phyloP scores from a whole-genome alignment of 1,284 basidiomycete genomes.

The Malassezia obtusa region DNA sequence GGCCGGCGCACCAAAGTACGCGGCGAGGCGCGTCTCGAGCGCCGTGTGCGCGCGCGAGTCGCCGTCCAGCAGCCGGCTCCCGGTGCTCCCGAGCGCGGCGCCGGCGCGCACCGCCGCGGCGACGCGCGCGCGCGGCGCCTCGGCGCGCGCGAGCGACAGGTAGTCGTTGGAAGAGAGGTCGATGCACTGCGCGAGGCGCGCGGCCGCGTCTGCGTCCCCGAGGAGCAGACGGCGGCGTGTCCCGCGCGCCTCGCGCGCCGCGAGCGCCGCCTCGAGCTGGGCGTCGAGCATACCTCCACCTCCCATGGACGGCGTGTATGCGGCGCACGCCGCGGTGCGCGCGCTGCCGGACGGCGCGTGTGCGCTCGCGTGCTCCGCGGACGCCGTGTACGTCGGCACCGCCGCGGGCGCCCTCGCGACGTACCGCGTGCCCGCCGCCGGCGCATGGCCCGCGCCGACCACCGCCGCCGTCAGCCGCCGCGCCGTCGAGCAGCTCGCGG shows the following conservation, averaged over 20 bases:
- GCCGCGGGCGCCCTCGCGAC: slow-evolving; percentile 21
- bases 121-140: slow-evolving; percentile 49
- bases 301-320: slow-evolving; percentile 6
- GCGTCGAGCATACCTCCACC: slow-evolving; percentile 25
- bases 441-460: not conserved
- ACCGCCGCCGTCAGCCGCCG: not conserved
- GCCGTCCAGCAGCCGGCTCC: slow-evolving; percentile 75
- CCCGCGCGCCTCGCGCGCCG: slow-evolving; percentile 25
- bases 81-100: slow-evolving; percentile 61
- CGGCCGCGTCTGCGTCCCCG: not conserved
- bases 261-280: slow-evolving; percentile 29
- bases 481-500: slow-evolving; percentile 4
- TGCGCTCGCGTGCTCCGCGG: slow-evolving; percentile 1
- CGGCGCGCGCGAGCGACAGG: slow-evolving; percentile 66
- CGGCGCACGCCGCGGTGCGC: not conserved
- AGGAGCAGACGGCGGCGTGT: slow-evolving; percentile 31
- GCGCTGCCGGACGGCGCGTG: slow-evolving; percentile 2
- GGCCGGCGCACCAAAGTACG: slow-evolving; percentile 41
- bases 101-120: slow-evolving; percentile 42
- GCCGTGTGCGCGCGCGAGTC: slow-evolving; percentile 51
- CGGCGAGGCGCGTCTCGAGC: slow-evolving; percentile 29
- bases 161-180: slow-evolving; percentile 92
- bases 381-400: slow-evolving; percentile 31
- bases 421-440: slow-evolving; percentile 14
- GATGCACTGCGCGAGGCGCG: slow-evolving; percentile 27